Percentiles rank a stretch among this genome's conserved stretches.
phyloP scores from a whole-genome alignment of 2,329 filamentous ascomycete species.

The Piedraia hortae region DNA sequence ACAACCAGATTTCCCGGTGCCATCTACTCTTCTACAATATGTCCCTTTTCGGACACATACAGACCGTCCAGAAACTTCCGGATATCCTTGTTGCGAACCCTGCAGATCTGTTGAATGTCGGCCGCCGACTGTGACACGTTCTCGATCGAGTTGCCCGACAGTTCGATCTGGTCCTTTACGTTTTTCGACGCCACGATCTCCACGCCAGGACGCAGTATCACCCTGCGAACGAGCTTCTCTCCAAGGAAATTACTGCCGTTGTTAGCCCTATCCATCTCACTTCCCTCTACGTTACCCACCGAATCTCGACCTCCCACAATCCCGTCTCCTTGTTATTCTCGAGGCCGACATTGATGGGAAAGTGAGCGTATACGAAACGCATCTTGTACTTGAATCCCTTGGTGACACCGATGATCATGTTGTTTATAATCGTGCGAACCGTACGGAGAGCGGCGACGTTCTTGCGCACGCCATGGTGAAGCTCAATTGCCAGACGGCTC shows the following conservation, averaged over 20 bases:
- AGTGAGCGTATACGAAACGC: constrained; percentile 99
- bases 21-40: constrained; percentile 37
- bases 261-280: constrained; percentile 1
- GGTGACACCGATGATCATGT: constrained; percentile 93
- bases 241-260: constrained; percentile 66
- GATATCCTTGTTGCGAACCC: constrained; percentile 99
- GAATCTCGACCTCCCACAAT: constrained; percentile 80
- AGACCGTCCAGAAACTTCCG: constrained; percentile 99
- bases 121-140: constrained; percentile 91
- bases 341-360: constrained; percentile 99
- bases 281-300: constrained; percentile 28
- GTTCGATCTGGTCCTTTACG: constrained; percentile 92
- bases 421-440: constrained; percentile 94
- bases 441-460: constrained; percentile 93
- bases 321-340: constrained; percentile 87
- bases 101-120: constrained; percentile 99
- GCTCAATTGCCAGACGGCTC: constrained; percentile 79
- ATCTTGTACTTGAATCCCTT: constrained; percentile 99
- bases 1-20: too few species aligned
- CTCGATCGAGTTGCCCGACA: constrained; percentile 87
- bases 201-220: constrained; percentile 72
- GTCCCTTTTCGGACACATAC: constrained; percentile 97
- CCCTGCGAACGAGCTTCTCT: constrained; percentile 94
- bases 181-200: constrained; percentile 69
- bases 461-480: constrained; percentile 97